Conservation (phyloP, 192 early-diverging fungal species). For the Backusella luteola region DNA sequence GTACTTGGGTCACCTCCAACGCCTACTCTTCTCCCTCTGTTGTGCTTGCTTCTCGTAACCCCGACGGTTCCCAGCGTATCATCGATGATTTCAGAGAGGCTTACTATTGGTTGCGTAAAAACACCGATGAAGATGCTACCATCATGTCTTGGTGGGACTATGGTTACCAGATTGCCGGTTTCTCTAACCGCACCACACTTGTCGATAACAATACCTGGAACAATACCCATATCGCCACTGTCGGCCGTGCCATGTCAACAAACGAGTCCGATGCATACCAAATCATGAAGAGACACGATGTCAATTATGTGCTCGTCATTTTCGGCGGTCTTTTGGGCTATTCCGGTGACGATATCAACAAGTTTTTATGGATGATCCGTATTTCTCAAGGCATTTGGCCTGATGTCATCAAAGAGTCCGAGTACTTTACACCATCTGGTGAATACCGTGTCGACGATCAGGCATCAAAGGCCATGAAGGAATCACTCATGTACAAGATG, state of each 20-base stretch:
- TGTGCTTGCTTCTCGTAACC: conserved; percentile 83
- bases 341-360: conserved; percentile 99
- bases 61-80: conserved; percentile 91
- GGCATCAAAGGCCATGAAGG: conserved; percentile 87
- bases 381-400: conserved; percentile 97
- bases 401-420: conserved; percentile 84
- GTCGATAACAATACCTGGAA: conserved; percentile 99
- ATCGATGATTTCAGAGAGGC: conserved; percentile 99
- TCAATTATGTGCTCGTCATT: conserved; percentile 95
- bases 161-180: conserved; percentile 99
- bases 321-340: conserved; percentile 98
- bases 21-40: conserved; percentile 99
- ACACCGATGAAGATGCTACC: conserved; percentile 89
- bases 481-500: conserved; percentile 97
- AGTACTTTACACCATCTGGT: conserved; percentile 86
- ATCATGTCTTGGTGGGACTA: conserved; percentile 99
- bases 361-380: conserved; percentile 99
- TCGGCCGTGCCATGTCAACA: conserved; percentile 91
- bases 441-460: conserved; percentile 92
- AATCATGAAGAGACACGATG: conserved; percentile 89
- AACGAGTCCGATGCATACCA: conserved; percentile 91
- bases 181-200: conserved; percentile 94
- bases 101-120: conserved; percentile 99
- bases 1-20: conserved; percentile 97
- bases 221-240: conserved; percentile 99